phyloP scores from a whole-genome alignment of 768 basidiomycete species.

The Lactarius hengduanensis region DNA sequence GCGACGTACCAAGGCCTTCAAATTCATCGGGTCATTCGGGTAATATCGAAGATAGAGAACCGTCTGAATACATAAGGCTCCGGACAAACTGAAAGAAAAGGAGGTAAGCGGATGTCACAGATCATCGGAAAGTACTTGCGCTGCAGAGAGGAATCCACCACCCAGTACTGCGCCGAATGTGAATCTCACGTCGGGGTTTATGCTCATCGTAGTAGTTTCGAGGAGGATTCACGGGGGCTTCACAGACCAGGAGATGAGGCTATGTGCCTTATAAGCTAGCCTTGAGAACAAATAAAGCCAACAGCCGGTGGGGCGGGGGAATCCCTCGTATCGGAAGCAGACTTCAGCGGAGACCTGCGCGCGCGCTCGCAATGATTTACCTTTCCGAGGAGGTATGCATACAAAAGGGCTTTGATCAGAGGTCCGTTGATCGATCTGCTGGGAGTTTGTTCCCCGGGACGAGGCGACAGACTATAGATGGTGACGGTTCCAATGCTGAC shows the following conservation, averaged over 20 bases:
- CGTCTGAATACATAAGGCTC: slow-evolving; percentile 11
- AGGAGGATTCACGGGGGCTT: not conserved
- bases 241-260: not conserved
- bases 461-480: not conserved
- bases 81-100: slow-evolving; percentile 13
- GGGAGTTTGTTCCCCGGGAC: not conserved
- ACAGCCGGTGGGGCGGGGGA: not conserved
- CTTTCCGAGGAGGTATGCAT: not conserved
- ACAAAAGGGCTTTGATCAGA: not conserved
- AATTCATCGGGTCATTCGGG: slow-evolving; percentile 1
- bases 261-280: slow-evolving; percentile 1
- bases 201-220: not conserved
- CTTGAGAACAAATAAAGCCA: not conserved
- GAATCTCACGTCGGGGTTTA: slow-evolving; percentile 19
- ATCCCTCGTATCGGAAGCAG: not conserved
- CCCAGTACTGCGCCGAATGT: slow-evolving; percentile 16
- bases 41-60: slow-evolving; percentile 20
- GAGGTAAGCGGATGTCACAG: not conserved
- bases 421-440: not conserved
- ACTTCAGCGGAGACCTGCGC: not conserved
- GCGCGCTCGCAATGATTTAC: not conserved
- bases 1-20: slow-evolving; percentile 21
- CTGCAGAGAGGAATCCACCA: slow-evolving; percentile 13
- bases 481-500: not conserved
- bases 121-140: slow-evolving; percentile 4